Conservation (phyloP, 2,329 filamentous ascomycete species). For the Colletotrichum graminicola region DNA sequence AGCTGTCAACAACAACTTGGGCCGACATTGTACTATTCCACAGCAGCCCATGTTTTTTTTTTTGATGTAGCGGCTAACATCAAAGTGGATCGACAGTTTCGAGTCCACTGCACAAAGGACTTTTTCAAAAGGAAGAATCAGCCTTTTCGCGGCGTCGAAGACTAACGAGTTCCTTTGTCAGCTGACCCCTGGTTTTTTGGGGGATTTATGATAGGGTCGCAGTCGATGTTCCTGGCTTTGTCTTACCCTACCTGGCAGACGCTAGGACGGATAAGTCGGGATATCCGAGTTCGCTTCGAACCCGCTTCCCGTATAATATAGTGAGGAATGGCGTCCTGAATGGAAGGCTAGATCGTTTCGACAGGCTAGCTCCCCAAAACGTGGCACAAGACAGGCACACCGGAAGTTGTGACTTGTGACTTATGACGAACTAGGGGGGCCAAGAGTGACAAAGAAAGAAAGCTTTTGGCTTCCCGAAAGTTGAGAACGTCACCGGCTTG, state of each 20-base stretch:
- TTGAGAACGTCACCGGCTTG: not conserved
- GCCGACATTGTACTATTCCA: not conserved
- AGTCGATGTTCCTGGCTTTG: constrained; percentile 15
- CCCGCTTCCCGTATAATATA: not conserved
- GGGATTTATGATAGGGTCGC: not conserved
- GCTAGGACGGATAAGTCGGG: constrained; percentile 21
- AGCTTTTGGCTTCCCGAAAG: not conserved
- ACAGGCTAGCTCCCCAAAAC: not conserved
- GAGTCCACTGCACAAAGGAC: not conserved
- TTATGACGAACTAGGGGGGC: no score
- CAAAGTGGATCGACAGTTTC: not conserved
- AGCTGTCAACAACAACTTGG: constrained; percentile 6
- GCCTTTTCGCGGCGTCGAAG: not conserved
- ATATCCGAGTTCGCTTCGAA: not conserved
- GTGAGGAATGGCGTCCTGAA: not conserved
- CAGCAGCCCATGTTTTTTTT: not conserved
- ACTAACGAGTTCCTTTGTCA: not conserved
- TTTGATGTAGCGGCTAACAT: constrained; percentile 1
- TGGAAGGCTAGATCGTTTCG: not conserved
- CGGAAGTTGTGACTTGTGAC: not conserved
- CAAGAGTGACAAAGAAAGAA: not conserved
- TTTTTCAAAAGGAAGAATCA: not conserved
- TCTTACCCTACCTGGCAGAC: not conserved
- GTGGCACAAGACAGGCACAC: not conserved
- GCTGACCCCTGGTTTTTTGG: not conserved